Conservation (phyloP, 306 rosid species). For the Prosopis cineraria region DNA sequence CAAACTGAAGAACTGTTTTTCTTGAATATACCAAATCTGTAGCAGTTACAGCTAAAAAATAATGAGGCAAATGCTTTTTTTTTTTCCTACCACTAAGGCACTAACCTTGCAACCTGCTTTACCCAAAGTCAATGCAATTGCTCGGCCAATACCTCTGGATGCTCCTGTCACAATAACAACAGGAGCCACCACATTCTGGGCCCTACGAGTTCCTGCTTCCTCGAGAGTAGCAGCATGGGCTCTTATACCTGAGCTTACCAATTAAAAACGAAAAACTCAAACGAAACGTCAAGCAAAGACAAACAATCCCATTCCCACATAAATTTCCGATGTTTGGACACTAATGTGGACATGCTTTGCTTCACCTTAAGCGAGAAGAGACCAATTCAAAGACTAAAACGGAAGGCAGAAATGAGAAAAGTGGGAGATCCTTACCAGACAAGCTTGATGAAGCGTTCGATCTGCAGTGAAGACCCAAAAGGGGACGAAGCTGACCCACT, state of each 20-base stretch:
- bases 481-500: slow-evolving; percentile 33
- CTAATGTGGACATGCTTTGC: not conserved
- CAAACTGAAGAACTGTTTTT: not conserved
- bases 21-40: not conserved
- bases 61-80: not conserved
- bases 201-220: slow-evolving; percentile 48
- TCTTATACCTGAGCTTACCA: slow-evolving; percentile 49
- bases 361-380: not conserved
- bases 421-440: slow-evolving; percentile 35
- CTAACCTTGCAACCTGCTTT: slow-evolving; percentile 81
- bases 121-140: slow-evolving; percentile 77
- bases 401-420: not conserved
- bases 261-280: not conserved
- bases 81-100: no score
- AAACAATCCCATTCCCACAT: not conserved
- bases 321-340: not conserved
- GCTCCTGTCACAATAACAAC: slow-evolving; percentile 84
- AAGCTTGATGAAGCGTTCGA: slow-evolving; percentile 43
- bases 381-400: not conserved
- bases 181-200: slow-evolving; percentile 55
- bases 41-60: not conserved
- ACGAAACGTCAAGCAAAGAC: not conserved
- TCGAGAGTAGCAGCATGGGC: slow-evolving; percentile 62
- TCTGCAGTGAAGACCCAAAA: slow-evolving; percentile 37
- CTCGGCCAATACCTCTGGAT: slow-evolving; percentile 86